Evolutionary conservation across 116 monocot species (phyloP), one percentile per base, ranked within the genome.

Genomic region (Phalaenopsis hybrid): DNA sequence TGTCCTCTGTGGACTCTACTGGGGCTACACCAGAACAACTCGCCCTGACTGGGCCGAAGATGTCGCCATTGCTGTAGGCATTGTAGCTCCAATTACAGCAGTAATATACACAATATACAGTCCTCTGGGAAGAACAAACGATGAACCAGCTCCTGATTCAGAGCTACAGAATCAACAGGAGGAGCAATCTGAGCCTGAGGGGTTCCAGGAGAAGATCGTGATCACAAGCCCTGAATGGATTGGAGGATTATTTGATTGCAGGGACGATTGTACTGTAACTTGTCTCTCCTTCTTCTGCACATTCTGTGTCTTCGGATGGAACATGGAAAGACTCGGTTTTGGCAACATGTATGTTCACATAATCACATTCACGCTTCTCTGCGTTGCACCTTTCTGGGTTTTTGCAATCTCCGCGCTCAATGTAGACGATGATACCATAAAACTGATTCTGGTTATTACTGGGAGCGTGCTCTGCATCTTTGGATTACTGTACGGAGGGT

Each of bases 311-410:
- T 80, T 80, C 37, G 84, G 84, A 28, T 80, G 84, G 80, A 84
- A 84, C 55, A 76, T 84, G 84, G 80, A 80, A 41, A 75, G 84
- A 33, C 80, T 84, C 1, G 84, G 84, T 8, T 76, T 84, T n/a
- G 84, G 84, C 0, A 84, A 80, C 80, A 84, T 76, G 84, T 80
- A 80, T 28, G 80, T 84, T 28, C 84, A 84, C 75, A 76, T 76
- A 46, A 51, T 44, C 76, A 84, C 84, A 20, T 84, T 84, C 80
- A 1, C 80, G 2, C 41, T 84, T 0, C 67, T 80, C 21, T 80
- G 80, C 80, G 18, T 67, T 0, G 76, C 76, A 3, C 84, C 84
- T 10, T 84, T 84, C 52, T 34, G 76, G 25, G 57, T 84, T 33
- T 84, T 84, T 68, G 46, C 63, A 48, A 49, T 75, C 17, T 43